Percentiles rank a stretch among this genome's conserved stretches.
These are phyloP conservation scores for Miamiensis avidus DNA, from an alignment of 169 alveolate species.

Conservation along the genomic window DNA sequence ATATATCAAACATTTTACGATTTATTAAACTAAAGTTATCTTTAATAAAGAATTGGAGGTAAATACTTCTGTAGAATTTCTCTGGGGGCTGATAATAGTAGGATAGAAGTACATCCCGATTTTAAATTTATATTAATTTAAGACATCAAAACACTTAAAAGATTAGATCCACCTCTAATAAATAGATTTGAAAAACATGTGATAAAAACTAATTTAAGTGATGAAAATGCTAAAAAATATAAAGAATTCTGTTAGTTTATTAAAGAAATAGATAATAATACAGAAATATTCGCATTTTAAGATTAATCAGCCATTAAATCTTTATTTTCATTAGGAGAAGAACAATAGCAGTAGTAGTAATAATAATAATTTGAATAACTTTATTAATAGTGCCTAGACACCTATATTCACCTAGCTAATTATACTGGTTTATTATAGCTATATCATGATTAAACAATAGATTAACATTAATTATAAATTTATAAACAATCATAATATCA, in stretches of 20 bases:
- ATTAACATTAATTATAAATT: no score
- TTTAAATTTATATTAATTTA: constrained; percentile 52
- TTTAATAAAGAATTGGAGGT: background rate
- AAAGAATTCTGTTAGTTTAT: background rate
- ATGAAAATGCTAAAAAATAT: no score
- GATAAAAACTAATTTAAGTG: background rate
- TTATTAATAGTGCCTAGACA: no score
- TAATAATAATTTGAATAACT: no score
- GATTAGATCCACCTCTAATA: constrained; percentile 64
- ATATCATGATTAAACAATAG: no score
- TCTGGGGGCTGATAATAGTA: constrained; percentile 56
- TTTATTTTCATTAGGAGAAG: no score
- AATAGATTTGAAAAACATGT: constrained; percentile 70
- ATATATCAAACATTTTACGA: constrained; percentile 70
- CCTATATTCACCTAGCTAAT: no score
- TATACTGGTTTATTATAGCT: no score
- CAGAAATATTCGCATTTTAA: background rate
- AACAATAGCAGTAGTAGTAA: background rate
- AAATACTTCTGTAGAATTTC: constrained; percentile 51
- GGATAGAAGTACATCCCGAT: constrained; percentile 39
- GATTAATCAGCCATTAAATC: background rate
- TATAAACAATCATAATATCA: no score
- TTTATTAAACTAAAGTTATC: constrained; percentile 53
- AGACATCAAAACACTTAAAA: constrained; percentile 29
- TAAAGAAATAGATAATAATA: no score